phyloP scores from a whole-genome alignment of 495 filamentous ascomycete genomes.

The Aspergillus sclerotioniger region DNA sequence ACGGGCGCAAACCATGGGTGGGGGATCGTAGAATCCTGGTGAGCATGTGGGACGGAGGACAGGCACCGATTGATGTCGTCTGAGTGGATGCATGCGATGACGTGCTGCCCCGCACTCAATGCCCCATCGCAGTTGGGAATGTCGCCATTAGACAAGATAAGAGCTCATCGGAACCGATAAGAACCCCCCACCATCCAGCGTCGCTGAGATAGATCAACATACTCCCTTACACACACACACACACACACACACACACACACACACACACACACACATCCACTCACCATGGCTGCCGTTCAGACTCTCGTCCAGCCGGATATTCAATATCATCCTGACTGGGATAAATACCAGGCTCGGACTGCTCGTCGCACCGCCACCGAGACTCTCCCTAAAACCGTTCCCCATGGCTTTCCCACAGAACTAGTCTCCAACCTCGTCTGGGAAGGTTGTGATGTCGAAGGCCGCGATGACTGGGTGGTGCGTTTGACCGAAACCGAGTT shows the following conservation, averaged over 20 bases:
- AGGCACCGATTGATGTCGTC: slow-evolving; percentile 1
- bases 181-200: too few relatives aligned
- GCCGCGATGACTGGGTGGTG: slow-evolving; percentile 52
- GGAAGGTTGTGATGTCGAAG: slow-evolving; percentile 52
- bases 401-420: slow-evolving; percentile 49
- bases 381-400: slow-evolving; percentile 40
- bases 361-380: slow-evolving; percentile 46
- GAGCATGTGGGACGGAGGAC: not conserved
- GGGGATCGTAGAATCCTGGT: slow-evolving; percentile 4
- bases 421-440: slow-evolving; percentile 54
- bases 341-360: slow-evolving; percentile 53
- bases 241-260: too few relatives aligned
- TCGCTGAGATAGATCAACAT: too few relatives aligned
- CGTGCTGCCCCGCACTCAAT: too few relatives aligned
- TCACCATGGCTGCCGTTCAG: slow-evolving; percentile 26
- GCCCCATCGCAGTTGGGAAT: too few relatives aligned
- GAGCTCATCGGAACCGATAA: too few relatives aligned
- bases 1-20: slow-evolving; percentile 2
- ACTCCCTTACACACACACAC: too few relatives aligned
- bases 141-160: too few relatives aligned
- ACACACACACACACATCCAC: not conserved
- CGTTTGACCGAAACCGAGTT: slow-evolving; percentile 45
- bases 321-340: slow-evolving; percentile 53
- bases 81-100: too few relatives aligned
- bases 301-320: slow-evolving; percentile 47